A percentile compares a stretch with the other conserved stretches of the same genome.
phyloP scores from a whole-genome alignment of 768 basidiomycete genomes.

The Stropharia rugosoannulata region DNA sequence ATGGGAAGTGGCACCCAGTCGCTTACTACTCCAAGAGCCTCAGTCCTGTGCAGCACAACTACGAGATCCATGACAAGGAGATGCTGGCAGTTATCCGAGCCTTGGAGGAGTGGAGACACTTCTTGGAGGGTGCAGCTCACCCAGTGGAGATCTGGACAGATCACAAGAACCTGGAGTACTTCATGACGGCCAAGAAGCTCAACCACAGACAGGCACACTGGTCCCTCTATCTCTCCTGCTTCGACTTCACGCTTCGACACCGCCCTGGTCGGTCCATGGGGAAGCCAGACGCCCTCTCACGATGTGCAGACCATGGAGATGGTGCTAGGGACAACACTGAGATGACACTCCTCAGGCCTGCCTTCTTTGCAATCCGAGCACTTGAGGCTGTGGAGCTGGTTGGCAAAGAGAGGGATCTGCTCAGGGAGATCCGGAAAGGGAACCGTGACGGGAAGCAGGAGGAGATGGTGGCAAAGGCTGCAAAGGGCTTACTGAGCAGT shows the following conservation, averaged over 20 bases:
- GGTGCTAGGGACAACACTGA: constrained; percentile 17
- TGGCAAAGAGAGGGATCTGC: background rate
- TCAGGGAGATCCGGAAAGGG: background rate
- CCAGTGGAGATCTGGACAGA: constrained; percentile 30
- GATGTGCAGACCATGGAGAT: constrained; percentile 17
- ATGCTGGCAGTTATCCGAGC: background rate
- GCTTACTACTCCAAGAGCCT: background rate
- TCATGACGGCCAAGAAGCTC: constrained; percentile 31
- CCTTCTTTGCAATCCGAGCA: background rate
- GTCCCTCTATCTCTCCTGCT: constrained; percentile 26
- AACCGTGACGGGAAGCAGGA: background rate
- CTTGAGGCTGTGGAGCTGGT: background rate
- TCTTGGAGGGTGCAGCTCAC: constrained; percentile 15
- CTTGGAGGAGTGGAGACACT: constrained; percentile 23
- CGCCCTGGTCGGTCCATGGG: constrained; percentile 17
- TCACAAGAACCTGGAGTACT: constrained; percentile 41
- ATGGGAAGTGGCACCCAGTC: constrained; percentile 30
- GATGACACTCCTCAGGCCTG: constrained; percentile 3
- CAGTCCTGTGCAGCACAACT: background rate
- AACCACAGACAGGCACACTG: constrained; percentile 35
- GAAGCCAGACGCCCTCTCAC: constrained; percentile 22
- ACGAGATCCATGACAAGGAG: background rate
- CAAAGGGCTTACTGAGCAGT: background rate
- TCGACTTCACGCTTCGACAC: constrained; percentile 13
- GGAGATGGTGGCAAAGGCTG: background rate